phyloP scores from a whole-genome alignment of 1,139 yeast species.

The Candida neerlandica region DNA sequence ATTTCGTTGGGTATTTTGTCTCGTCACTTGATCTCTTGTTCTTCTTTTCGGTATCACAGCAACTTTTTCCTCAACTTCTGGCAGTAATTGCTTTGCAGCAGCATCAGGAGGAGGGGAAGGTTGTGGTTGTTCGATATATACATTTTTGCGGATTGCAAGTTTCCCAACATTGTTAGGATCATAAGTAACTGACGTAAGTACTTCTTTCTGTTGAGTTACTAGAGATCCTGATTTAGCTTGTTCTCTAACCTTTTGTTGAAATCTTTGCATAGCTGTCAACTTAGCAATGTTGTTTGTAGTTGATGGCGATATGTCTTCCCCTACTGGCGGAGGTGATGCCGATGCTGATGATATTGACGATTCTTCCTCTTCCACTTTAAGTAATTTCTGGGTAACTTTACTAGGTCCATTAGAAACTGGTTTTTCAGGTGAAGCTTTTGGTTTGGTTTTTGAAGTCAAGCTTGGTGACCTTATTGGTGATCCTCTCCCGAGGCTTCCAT shows the following conservation, averaged over 20 bases:
- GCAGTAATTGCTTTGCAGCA: background rate
- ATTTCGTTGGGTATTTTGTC: conserved; percentile 35
- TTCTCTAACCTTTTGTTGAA: conserved; percentile 42
- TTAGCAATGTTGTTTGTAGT: conserved; percentile 11
- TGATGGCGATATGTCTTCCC: conserved; percentile 2
- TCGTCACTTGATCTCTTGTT: conserved; percentile 37
- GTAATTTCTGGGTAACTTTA: conserved; percentile 19
- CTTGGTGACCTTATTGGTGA: conserved; percentile 10
- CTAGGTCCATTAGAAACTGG: conserved; percentile 14
- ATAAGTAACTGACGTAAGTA: conserved; percentile 38
- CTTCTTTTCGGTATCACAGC: conserved; percentile 11
- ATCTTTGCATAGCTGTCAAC: conserved; percentile 43
- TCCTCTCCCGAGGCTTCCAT: conserved; percentile 13
- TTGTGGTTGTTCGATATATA: conserved; percentile 18
- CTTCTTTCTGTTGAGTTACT: conserved; percentile 43
- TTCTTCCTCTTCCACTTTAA: conserved; percentile 31
- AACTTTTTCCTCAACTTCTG: conserved; percentile 2
- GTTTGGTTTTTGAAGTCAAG: conserved; percentile 4
- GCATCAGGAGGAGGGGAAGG: conserved; percentile 10
- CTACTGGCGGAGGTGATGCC: background rate
- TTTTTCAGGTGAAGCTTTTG: background rate
- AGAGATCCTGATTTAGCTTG: conserved; percentile 44
- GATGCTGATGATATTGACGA: conserved; percentile 15
- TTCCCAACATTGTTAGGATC: conserved; percentile 45
- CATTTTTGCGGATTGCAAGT: conserved; percentile 26